phyloP scores from a whole-genome alignment of 805 yeast species.

The Nakazawaea wyomingensis region DNA sequence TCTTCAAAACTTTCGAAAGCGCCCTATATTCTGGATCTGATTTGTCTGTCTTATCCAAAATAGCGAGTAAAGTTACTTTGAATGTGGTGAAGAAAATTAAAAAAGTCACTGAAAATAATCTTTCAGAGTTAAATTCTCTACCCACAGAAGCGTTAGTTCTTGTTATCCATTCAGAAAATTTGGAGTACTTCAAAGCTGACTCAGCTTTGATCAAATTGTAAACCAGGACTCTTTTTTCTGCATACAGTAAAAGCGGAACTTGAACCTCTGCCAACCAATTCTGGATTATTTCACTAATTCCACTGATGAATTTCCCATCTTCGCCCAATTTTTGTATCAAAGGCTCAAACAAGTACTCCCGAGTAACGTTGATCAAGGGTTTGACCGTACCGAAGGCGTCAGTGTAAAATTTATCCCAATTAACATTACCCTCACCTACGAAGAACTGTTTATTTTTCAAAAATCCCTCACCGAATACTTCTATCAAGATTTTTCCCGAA shows the following conservation, averaged over 20 bases:
- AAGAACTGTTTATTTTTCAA: constrained; percentile 23
- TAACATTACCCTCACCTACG: constrained; percentile 17
- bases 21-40: constrained; percentile 47
- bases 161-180: constrained; percentile 54
- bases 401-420: constrained; percentile 48
- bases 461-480: constrained; percentile 45
- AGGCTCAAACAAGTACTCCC: constrained; percentile 49
- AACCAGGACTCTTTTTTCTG: constrained; percentile 55
- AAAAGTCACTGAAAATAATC: constrained; percentile 52
- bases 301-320: constrained; percentile 63
- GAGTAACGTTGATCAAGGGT: constrained; percentile 52
- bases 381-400: constrained; percentile 54
- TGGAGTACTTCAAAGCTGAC: constrained; percentile 24
- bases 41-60: constrained; percentile 43
- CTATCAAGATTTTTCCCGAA: constrained; percentile 60
- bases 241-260: constrained; percentile 51
- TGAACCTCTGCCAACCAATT: constrained; percentile 61
- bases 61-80: constrained; percentile 58
- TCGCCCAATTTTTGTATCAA: constrained; percentile 49
- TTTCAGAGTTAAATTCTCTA: constrained; percentile 39
- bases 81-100: constrained; percentile 51
- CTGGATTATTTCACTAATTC: constrained; percentile 56
- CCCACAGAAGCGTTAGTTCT: constrained; percentile 41
- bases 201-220: constrained; percentile 42
- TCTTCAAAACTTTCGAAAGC: constrained; percentile 47